Evolutionary conservation across 768 basidiomycete species (phyloP).

Genomic region (Lentinula aciculospora): DNA sequence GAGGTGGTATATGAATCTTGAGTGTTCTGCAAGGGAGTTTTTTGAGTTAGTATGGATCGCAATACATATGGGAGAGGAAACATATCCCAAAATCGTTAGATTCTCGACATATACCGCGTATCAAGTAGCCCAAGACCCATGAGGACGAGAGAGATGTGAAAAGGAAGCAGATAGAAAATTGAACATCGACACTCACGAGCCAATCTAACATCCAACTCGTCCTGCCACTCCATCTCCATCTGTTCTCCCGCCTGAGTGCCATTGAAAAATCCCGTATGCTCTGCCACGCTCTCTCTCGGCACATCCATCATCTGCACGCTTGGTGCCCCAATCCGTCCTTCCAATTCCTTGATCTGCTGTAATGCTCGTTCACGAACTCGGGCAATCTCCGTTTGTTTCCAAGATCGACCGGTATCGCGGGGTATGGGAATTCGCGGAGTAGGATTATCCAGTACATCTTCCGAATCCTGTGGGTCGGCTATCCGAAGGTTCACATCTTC

Average conservation of each 20-base stretch:
- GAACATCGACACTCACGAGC: conserved; percentile 49
- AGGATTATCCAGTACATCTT: neutral
- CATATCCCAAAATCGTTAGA: too few relatives aligned
- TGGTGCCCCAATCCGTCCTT: conserved; percentile 54
- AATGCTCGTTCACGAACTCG: conserved; percentile 25
- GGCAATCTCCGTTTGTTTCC: conserved; percentile 2
- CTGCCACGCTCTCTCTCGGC: conserved; percentile 61
- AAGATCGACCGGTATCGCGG: neutral
- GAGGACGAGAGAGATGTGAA: neutral
- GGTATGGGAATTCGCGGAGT: neutral
- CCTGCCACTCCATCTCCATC: conserved; percentile 35
- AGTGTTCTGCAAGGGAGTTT: conserved; percentile 42
- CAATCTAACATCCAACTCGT: conserved; percentile 64
- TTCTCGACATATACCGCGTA: too few relatives aligned
- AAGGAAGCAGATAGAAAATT: neutral
- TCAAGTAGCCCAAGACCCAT: too few relatives aligned
- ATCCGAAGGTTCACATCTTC: conserved; percentile 69
- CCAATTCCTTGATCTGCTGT: conserved; percentile 49
- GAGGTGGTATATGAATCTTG: conserved; percentile 56
- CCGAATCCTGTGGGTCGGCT: neutral
- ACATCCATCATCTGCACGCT: conserved; percentile 84
- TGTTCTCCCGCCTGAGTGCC: conserved; percentile 37
- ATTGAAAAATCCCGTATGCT: conserved; percentile 55
- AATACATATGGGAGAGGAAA: too few relatives aligned
- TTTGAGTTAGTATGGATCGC: neutral